Conservation (phyloP, 495 filamentous ascomycete species). For the Trichoderma gamsii region DNA sequence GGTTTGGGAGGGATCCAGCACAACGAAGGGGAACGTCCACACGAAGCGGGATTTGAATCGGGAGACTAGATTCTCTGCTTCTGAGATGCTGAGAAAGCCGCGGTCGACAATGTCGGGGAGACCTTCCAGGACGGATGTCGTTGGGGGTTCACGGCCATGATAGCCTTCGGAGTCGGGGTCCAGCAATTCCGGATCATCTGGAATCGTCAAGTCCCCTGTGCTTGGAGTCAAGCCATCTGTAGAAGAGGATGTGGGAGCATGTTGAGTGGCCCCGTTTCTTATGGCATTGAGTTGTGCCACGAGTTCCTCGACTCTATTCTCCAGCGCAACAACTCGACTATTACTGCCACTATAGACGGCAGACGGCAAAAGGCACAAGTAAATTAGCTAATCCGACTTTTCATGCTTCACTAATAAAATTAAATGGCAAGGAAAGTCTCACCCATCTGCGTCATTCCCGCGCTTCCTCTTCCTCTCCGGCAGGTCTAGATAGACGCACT, state of each 20-base stretch:
- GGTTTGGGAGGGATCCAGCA: not conserved
- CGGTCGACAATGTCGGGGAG: constrained; percentile 13
- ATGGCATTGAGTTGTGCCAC: not conserved
- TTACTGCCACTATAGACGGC: no score
- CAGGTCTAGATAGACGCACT: constrained; percentile 15
- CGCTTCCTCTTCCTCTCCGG: constrained; percentile 3
- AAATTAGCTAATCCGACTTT: not conserved
- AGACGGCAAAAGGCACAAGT: no score
- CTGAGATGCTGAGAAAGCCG: not conserved
- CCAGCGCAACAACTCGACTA: constrained; percentile 13
- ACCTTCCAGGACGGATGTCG: not conserved
- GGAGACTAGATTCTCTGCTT: not conserved
- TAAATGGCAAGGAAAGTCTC: not conserved
- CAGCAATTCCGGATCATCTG: not conserved
- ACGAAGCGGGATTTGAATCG: constrained; percentile 3
- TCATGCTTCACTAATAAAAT: no score
- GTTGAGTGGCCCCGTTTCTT: not conserved
- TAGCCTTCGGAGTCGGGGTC: not conserved
- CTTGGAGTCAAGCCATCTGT: not conserved
- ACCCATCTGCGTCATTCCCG: not conserved
- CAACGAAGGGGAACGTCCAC: constrained; percentile 10
- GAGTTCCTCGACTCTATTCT: constrained; percentile 3
- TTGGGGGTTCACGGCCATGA: not conserved
- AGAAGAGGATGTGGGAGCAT: not conserved
- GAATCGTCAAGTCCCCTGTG: not conserved